A percentile compares a stretch with the other conserved stretches of the same genome.
Evolutionary conservation across 257 asterid species (phyloP).

Genomic region (Forsythia viridissima): DNA sequence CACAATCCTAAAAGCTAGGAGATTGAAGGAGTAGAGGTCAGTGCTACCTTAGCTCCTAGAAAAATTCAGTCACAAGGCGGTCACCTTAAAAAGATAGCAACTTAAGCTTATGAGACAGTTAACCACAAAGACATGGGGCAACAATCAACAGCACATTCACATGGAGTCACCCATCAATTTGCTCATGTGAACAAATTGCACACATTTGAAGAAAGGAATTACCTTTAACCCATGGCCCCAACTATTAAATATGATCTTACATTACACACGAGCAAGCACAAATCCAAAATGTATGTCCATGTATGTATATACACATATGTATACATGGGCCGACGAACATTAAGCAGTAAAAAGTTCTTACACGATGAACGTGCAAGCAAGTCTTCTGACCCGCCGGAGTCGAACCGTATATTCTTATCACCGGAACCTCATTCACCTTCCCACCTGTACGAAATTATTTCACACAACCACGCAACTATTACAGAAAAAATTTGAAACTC

Average conservation of each 20-base stretch:
- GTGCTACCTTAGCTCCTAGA: not conserved
- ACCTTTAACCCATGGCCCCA: not conserved
- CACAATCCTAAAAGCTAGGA: not conserved
- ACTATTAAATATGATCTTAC: not conserved
- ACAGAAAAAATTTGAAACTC: not conserved
- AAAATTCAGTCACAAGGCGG: not conserved
- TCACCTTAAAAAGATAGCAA: not conserved
- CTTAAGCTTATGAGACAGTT: not conserved
- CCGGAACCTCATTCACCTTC: slow-evolving; percentile 90
- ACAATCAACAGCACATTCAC: not conserved
- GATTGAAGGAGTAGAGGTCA: not conserved
- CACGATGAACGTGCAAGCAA: slow-evolving; percentile 89
- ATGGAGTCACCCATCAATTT: not conserved
- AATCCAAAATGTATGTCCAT: not conserved
- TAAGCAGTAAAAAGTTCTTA: slow-evolving; percentile 32
- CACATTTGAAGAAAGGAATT: not conserved
- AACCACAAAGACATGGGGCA: not conserved
- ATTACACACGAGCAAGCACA: not conserved
- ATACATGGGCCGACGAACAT: not conserved
- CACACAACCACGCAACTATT: slow-evolving; percentile 1
- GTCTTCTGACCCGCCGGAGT: slow-evolving; percentile 96
- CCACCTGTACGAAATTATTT: slow-evolving; percentile 56
- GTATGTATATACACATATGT: not conserved
- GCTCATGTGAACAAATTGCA: not conserved
- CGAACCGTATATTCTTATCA: slow-evolving; percentile 81